Evolutionary conservation across 345 rosid genomes (phyloP).

Genomic region (Citrus mangshanensis): DNA sequence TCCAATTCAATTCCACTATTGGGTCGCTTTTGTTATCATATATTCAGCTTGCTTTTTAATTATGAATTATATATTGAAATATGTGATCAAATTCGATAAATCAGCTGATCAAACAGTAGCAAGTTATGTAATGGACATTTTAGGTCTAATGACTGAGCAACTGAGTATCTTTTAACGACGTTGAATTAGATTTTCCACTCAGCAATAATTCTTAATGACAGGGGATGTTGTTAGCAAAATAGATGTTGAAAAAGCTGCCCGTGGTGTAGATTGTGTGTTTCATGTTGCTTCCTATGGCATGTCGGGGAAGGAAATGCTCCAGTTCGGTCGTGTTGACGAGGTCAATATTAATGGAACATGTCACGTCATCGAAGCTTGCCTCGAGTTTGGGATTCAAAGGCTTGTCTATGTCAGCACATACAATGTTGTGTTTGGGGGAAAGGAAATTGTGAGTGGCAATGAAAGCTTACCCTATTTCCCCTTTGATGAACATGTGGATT

Average conservation of each 20-base stretch:
- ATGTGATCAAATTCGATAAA: background rate
- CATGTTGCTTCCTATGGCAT: constrained; percentile 93
- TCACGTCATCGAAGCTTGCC: constrained; percentile 66
- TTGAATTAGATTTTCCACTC: background rate
- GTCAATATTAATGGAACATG: constrained; percentile 85
- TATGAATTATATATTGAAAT: background rate
- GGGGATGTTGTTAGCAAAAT: constrained; percentile 57
- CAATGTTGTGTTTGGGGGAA: constrained; percentile 89
- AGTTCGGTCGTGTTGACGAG: constrained; percentile 71
- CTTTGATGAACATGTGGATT: constrained; percentile 65
- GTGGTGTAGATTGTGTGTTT: constrained; percentile 73
- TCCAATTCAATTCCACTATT: background rate
- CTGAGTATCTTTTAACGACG: background rate
- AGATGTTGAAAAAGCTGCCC: constrained; percentile 64
- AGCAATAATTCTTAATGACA: constrained; percentile 11
- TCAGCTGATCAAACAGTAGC: background rate
- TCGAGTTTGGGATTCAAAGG: constrained; percentile 59
- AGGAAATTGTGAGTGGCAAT: constrained; percentile 76
- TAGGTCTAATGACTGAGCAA: background rate
- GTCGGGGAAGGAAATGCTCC: constrained; percentile 97
- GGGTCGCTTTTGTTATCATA: background rate
- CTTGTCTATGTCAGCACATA: constrained; percentile 85
- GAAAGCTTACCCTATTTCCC: constrained; percentile 81
- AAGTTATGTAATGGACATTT: background rate
- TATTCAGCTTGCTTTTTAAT: background rate